These are phyloP conservation scores for Fragaria ananassa DNA, from an alignment of 306 rosid genomes.

Conservation along the genomic window DNA sequence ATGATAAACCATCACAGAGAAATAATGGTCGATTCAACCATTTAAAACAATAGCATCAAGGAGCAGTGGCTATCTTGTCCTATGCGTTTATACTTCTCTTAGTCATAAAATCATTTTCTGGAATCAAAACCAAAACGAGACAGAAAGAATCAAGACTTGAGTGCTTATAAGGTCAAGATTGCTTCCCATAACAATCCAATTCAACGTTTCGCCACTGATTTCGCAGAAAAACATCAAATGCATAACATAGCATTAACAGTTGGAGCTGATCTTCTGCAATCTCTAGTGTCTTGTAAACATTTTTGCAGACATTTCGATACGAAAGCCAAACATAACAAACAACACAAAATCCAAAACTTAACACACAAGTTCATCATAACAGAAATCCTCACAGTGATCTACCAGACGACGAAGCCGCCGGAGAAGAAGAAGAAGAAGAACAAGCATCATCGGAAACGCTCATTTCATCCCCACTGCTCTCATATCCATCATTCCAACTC, in stretches of 20 bases:
- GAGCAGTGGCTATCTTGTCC: not conserved
- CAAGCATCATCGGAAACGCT: conserved; percentile 12
- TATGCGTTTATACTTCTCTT: not conserved
- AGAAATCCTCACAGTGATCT: conserved; percentile 65
- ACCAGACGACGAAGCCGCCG: conserved; percentile 33
- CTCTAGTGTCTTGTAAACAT: not conserved
- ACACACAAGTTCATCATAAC: conserved; percentile 14
- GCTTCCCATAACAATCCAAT: not conserved
- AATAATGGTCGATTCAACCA: not conserved
- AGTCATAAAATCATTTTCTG: not conserved
- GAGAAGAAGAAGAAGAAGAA: conserved; percentile 32
- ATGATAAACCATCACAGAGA: conserved; percentile 9
- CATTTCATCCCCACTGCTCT: conserved; percentile 21
- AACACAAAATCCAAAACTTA: not conserved
- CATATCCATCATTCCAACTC: not conserved
- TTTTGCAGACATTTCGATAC: not conserved
- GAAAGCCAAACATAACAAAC: not conserved
- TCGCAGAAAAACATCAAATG: not conserved
- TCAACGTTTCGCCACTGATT: not conserved
- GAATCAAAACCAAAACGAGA: not conserved
- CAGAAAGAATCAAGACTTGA: not conserved
- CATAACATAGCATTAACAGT: not conserved
- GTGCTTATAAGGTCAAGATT: not conserved
- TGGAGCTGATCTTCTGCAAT: not conserved
- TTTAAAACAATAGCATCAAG: conserved; percentile 4